phyloP scores from a whole-genome alignment of 179 eudicot genomes.

The Heliamphora pulchella region DNA sequence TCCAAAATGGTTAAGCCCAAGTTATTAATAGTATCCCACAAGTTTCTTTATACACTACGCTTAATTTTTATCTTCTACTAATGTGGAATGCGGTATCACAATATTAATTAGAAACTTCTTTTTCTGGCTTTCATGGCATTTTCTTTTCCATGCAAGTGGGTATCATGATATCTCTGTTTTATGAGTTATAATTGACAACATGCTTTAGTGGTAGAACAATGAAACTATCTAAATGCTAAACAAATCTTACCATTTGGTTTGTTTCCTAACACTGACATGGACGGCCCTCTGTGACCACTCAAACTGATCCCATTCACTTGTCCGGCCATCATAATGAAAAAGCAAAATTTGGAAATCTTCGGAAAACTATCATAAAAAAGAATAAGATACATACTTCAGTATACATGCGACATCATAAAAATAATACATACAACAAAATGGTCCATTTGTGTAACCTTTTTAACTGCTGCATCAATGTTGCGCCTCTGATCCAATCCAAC shows the following conservation, averaged over 20 bases:
- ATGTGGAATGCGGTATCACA: no score
- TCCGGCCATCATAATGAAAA: constrained; percentile 60
- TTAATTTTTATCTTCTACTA: no score
- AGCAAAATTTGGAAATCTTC: constrained; percentile 40
- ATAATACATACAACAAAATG: neutral
- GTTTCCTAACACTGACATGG: constrained; percentile 55
- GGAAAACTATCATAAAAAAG: constrained; percentile 31
- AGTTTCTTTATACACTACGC: no score
- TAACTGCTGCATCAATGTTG: constrained; percentile 64
- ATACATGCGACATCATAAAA: neutral
- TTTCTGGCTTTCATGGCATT: neutral
- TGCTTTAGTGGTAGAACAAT: neutral
- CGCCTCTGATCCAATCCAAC: constrained; percentile 72
- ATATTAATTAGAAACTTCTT: neutral
- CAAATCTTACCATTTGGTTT: constrained; percentile 50
- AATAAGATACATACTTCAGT: constrained; percentile 12
- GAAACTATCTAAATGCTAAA: no score
- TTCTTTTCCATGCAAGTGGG: neutral
- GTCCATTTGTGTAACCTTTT: constrained; percentile 47
- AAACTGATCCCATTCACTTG: constrained; percentile 59
- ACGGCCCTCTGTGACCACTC: constrained; percentile 66
- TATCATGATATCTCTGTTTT: neutral
- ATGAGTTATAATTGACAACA: constrained; percentile 2
- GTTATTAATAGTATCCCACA: no score
- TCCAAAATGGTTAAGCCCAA: no score